These are phyloP conservation scores for Pogostemon cablin DNA, from an alignment of 257 asterid species.

Conservation along the genomic window DNA sequence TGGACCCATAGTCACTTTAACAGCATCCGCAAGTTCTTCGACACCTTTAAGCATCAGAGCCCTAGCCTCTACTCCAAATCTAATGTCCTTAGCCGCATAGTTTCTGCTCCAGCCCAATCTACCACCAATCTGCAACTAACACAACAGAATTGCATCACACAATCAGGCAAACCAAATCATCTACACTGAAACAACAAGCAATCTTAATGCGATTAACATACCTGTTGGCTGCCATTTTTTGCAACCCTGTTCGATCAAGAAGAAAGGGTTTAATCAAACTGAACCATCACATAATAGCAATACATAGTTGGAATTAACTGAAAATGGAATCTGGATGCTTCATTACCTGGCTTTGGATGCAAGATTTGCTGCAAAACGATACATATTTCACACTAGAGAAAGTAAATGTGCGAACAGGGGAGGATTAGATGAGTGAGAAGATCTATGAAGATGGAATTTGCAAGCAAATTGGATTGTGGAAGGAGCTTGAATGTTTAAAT, in stretches of 20 bases:
- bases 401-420: background rate
- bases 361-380: slow-evolving; percentile 83
- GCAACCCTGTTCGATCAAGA: slow-evolving; percentile 53
- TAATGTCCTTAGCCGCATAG: slow-evolving; percentile 89
- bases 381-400: slow-evolving; percentile 42
- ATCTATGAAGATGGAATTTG: background rate
- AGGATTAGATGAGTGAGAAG: background rate
- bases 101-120: slow-evolving; percentile 70
- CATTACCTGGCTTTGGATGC: slow-evolving; percentile 70
- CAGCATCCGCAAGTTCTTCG: slow-evolving; percentile 94
- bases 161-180: background rate
- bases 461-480: background rate
- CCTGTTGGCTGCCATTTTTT: slow-evolving; percentile 66
- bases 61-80: slow-evolving; percentile 92
- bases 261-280: slow-evolving; percentile 19
- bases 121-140: slow-evolving; percentile 54
- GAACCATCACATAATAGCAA: background rate
- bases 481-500: slow-evolving; percentile 27
- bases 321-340: background rate
- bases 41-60: slow-evolving; percentile 92
- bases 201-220: slow-evolving; percentile 11
- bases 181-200: background rate
- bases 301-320: background rate
- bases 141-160: slow-evolving; percentile 27
- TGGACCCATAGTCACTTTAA: slow-evolving; percentile 96